Evolutionary conservation across 164 flowering plant species (phyloP), one percentile per base, ranked within the genome.

Genomic region (Umbilicus rupestris): DNA sequence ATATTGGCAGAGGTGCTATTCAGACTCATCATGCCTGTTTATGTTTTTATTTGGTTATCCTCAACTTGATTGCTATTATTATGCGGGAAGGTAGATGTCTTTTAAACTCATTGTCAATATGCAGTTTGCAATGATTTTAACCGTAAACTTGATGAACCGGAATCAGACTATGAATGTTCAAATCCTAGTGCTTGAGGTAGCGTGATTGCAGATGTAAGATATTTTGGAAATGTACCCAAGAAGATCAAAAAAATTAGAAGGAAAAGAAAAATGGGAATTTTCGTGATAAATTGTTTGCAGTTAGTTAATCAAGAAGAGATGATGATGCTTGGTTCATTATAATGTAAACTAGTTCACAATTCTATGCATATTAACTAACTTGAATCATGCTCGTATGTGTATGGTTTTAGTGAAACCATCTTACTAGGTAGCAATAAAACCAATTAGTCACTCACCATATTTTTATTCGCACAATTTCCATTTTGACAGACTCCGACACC

Each of bases 1-100:
- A 77, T 71, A 45, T 71, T 94, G 73, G 78, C 80, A 62, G 87
- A 94, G 99, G 99, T 91, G 31, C 52, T 55, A 12, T 28, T 55
- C 33, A 11, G 60, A 28, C 33, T 26, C 60, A 28, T 26, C 5
- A 14, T 55, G 33, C 29, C 1, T 28, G 12, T 41, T 10, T 41
- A 14, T 5, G 16, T 41, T 7, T 10, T 52, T 2, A 24, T 52
- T 11, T 19, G 17, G 52, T 26, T 26, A 24, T 26, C 31, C 15
- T 52, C 1, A 52, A 52, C 17, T 2, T 26, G 28, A 11, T 55
- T 55, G 60, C 16, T 4, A 11, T 24, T 47, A 9, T 30, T 26
- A 28, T 26, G 11, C 11, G 14, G 16, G 60, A 26, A 24, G 2
- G 16, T 5, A 14, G 33, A 52, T 7, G 58, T n/a, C n/a, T 9